Base-by-base conservation (phyloP, 768 basidiomycete genomes). In the Panaeolus papilionaceus region DNA sequence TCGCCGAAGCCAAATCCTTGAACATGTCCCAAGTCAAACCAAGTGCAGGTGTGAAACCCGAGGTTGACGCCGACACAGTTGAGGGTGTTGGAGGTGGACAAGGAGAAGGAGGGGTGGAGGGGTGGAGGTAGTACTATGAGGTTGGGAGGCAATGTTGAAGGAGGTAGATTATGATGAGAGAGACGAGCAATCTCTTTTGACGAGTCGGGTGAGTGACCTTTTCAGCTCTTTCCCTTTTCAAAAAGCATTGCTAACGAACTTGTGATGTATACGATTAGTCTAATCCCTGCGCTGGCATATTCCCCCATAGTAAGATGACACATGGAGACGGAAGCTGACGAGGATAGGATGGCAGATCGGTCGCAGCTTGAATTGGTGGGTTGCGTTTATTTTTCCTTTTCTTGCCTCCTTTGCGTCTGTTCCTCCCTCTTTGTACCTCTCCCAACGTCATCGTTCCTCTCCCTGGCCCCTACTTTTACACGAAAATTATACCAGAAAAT, bases 281-380 rank as follows among this genome's bases (percentile, higher is more conserved):
- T n/a, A 83, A 85, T 72, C 85, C 86, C 0, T 92, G 92, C 74
- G 79, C 88, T 16, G 91, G 90, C 2, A 91, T 92, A n/a, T 88
- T 91, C 67, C 89, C 89, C 0, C 79, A 82, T 61, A 79, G 72
- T 78, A 64, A 73, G 75, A 38, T 81, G 79, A 49, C 80, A 79
- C 62, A 76, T 77, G 28, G 76, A 77, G 42, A 80, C 81, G 18
- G 91, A 91, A 67, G 86, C 81, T 0, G 88, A 87, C 54, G 90
- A 93, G 72, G 88, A 92, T 40, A 82, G 85, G 47, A 92, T 94
- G 88, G 89, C 86, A 3, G 88, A 89, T 28, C 82, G 93, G 18
- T 79, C 94, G 26, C 90, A 94, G 72, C 82, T 93, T 33, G 90
- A 92, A 76, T 93, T 23, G 91, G 92, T 90, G 67, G 28, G 86